Base-by-base conservation (phyloP, 2,329 filamentous ascomycete species). In the Fusarium kyushuense region DNA sequence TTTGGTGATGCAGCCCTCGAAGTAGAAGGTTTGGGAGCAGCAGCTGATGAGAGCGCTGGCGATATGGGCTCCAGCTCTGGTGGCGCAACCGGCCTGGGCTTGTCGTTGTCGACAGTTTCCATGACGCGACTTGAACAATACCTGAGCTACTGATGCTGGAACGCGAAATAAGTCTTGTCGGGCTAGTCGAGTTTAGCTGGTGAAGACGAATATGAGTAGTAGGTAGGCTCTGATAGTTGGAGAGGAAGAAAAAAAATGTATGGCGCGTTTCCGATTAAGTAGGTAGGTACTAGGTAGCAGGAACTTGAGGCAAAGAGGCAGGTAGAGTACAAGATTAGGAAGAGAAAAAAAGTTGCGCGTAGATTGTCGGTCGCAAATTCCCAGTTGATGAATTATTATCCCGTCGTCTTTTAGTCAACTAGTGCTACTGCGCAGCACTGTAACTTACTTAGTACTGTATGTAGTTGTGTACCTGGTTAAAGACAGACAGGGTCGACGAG, bases 11-110 rank as follows among this genome's bases (percentile, higher is more conserved):
- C 63, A 46, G 58, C 58, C 58, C 58, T 64, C 12, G 65, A 58
- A 55, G 65, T 57, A 54, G 65, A 57, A 53, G 64, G 58, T 56
- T 70, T 65, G 43, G 65, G 60, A 63, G 53, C 59, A 58, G 64
- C 58, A 33, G 69, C 55, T 42, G 67, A 64, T 63, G 72, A 73
- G 41, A 70, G 69, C 35, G 69, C 72, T 56, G 72, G 71, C 52
- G 72, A 74, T 67, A 73, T 73, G 66, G 72, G 72, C 58, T 72
- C 69, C 63, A 72, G 72, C 58, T 72, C 69, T 65, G 68, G 58
- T 65, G 72, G 69, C 64, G 70, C 71, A 72, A 67, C 65, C 35
- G 65, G 69, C 65, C 67, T 73, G 62, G 69, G 67, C 65, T 72
- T 71, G 60, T 74, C 72, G 55, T 56, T 56, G 56, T 72, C 67